Evolutionary conservation across 164 flowering plant genomes (phyloP).

Genomic region (Sextonia rubra): DNA sequence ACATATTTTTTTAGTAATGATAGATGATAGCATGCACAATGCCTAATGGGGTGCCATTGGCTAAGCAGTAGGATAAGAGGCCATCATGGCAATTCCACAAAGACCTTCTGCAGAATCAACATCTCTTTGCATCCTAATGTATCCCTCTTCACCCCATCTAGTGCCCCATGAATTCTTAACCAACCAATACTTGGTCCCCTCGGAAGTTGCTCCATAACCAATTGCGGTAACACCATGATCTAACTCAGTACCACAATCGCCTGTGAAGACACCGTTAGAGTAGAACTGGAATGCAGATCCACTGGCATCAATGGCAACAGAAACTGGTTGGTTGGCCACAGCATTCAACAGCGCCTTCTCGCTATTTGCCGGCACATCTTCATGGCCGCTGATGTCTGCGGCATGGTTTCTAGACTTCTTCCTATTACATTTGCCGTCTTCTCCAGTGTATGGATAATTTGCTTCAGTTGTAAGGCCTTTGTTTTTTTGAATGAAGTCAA

Average conservation of each 20-base stretch:
- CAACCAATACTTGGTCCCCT: conserved; percentile 12
- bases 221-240: conserved; percentile 5
- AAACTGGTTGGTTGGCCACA: conserved; percentile 9
- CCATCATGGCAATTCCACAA: conserved; percentile 6
- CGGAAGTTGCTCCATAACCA: conserved; percentile 2
- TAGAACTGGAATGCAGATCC: conserved; percentile 9
- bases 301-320: conserved; percentile 11
- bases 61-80: conserved; percentile 8
- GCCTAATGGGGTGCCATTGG: too few species aligned
- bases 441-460: conserved; percentile 3
- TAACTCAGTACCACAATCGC: conserved; percentile 7
- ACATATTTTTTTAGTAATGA: neutral
- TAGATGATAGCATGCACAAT: too few species aligned
- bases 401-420: conserved; percentile 1
- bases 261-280: conserved; percentile 1
- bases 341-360: conserved; percentile 4
- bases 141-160: conserved; percentile 11
- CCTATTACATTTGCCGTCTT: neutral
- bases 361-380: neutral
- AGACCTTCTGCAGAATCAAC: conserved; percentile 1
- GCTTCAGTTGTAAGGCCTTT: neutral
- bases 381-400: neutral
- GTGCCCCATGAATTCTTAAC: conserved; percentile 12
- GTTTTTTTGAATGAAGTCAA: conserved; percentile 1
- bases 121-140: conserved; percentile 6